Evolutionary conservation across 2,329 filamentous ascomycete species (phyloP).

Genomic region (Chrysosporium keratinophilum): DNA sequence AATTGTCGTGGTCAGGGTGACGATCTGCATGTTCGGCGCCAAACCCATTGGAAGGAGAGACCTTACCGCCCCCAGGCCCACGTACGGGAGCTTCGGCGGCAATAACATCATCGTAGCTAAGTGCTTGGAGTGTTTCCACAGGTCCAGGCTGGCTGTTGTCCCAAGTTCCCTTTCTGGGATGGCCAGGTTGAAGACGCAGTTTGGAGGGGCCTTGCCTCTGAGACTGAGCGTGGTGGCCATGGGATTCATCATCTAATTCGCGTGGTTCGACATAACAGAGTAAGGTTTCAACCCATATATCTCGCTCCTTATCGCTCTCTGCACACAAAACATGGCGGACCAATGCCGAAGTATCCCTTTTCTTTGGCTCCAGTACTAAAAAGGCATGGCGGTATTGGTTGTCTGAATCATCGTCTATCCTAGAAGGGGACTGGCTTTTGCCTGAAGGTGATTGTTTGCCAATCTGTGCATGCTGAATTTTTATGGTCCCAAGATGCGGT

Average conservation of each 20-base stretch:
- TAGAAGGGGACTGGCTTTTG: conserved; percentile 51
- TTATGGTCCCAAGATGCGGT: conserved; percentile 84
- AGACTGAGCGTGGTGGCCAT: conserved; percentile 20
- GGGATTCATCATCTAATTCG: conserved; percentile 31
- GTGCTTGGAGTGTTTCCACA: conserved; percentile 33
- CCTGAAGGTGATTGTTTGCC: conserved; percentile 69
- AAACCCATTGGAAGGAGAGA: conserved; percentile 26
- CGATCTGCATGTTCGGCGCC: conserved; percentile 17
- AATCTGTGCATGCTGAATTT: conserved; percentile 80
- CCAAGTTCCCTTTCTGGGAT: conserved; percentile 24
- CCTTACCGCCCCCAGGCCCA: conserved; percentile 32
- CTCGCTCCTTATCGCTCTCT: conserved; percentile 84
- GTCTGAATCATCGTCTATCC: conserved; percentile 59
- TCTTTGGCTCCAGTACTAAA: conserved; percentile 87
- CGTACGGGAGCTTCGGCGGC: conserved; percentile 48
- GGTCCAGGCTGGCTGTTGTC: conserved; percentile 33
- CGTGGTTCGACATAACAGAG: conserved; percentile 76
- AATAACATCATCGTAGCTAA: conserved; percentile 49
- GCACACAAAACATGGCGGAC: conserved; percentile 92
- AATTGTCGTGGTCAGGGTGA: conserved; percentile 25
- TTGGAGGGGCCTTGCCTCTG: conserved; percentile 17
- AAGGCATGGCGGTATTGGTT: conserved; percentile 97
- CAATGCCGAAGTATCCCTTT: conserved; percentile 78
- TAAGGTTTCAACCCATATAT: conserved; percentile 85
- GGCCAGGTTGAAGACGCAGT: conserved; percentile 20